phyloP scores from a whole-genome alignment of 2,329 filamentous ascomycete genomes.

The Lecanosticta acicola region DNA sequence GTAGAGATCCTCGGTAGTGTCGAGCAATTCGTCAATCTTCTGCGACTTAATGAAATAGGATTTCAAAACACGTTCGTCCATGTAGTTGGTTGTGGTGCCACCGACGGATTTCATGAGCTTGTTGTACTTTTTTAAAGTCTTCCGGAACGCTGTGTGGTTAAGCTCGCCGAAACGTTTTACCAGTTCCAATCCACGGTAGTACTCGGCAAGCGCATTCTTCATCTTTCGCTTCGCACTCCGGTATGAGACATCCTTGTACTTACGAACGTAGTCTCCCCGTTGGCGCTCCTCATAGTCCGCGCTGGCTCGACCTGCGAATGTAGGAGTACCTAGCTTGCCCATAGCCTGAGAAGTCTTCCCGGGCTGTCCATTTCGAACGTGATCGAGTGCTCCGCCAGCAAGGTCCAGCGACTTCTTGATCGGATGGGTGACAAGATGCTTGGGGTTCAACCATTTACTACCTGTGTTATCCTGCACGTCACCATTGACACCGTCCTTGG shows the following conservation, averaged over 20 bases:
- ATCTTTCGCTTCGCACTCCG: conserved; percentile 73
- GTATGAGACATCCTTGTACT: not conserved
- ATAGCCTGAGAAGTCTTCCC: conserved; percentile 53
- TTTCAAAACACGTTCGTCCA: conserved; percentile 85
- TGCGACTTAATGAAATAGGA: conserved; percentile 90
- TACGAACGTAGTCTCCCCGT: not conserved
- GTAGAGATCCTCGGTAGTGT: conserved; percentile 82
- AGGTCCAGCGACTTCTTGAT: conserved; percentile 15
- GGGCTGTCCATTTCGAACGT: conserved; percentile 41
- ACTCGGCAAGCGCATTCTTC: conserved; percentile 85
- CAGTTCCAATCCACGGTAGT: conserved; percentile 84
- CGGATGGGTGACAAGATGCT: conserved; percentile 8
- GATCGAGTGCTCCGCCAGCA: conserved; percentile 19
- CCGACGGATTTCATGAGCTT: conserved; percentile 70
- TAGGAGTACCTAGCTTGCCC: conserved; percentile 36
- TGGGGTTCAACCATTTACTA: not conserved
- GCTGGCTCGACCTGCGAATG: not conserved
- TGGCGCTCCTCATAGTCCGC: not conserved
- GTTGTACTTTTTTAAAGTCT: conserved; percentile 98
- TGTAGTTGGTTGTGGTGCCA: conserved; percentile 59
- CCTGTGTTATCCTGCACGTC: not conserved
- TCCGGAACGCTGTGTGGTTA: conserved; percentile 89
- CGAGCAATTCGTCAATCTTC: conserved; percentile 72
- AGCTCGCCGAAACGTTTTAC: conserved; percentile 86
- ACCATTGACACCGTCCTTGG: not conserved